Conservation (phyloP, 2,329 filamentous ascomycete species). For the Paracoccidioides brasiliensis region DNA sequence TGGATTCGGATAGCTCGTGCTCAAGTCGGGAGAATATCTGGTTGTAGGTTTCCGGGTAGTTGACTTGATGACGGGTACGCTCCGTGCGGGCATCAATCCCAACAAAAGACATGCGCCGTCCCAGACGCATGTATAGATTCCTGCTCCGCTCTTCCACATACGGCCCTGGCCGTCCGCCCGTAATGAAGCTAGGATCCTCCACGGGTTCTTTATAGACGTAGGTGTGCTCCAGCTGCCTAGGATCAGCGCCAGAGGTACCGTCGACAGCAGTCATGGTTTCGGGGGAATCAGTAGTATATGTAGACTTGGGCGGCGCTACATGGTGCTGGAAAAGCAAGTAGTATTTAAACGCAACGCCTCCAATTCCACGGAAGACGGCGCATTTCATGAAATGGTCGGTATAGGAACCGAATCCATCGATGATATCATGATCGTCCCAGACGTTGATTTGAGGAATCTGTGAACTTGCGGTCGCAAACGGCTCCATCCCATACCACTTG, state of each 20-base stretch:
- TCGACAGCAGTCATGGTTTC: constrained; percentile 39
- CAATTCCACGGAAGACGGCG: constrained; percentile 52
- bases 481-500: constrained; percentile 56
- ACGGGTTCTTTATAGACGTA: constrained; percentile 51
- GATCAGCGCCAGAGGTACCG: constrained; percentile 45
- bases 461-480: constrained; percentile 46
- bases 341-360: constrained; percentile 46
- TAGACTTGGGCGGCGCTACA: constrained; percentile 68
- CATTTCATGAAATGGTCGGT: constrained; percentile 55
- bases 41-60: constrained; percentile 58
- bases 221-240: constrained; percentile 58
- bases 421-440: constrained; percentile 55
- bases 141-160: constrained; percentile 51
- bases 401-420: constrained; percentile 54
- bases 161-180: constrained; percentile 57
- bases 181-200: constrained; percentile 62
- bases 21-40: constrained; percentile 45
- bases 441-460: constrained; percentile 53
- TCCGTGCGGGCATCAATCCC: constrained; percentile 51
- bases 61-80: constrained; percentile 85
- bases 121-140: constrained; percentile 50
- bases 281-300: constrained; percentile 64
- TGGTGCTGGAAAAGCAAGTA: constrained; percentile 62
- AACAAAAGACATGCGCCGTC: constrained; percentile 50
- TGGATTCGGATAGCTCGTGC: constrained; percentile 37